These are phyloP conservation scores for Xylariales sp. DNA, from an alignment of 2,329 filamentous ascomycete species.

Conservation along the genomic window DNA sequence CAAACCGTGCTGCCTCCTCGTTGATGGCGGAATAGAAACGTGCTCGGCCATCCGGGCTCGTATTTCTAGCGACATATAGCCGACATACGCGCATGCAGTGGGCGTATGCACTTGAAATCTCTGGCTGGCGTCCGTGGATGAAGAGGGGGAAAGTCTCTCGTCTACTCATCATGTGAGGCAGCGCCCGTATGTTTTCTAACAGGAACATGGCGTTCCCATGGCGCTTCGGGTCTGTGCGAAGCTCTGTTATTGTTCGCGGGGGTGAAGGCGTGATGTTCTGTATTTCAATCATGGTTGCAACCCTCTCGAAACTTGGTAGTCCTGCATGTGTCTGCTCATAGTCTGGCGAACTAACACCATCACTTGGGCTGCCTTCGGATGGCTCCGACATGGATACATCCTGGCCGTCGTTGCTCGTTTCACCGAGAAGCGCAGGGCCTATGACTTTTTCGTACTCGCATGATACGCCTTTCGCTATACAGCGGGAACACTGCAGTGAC, in stretches of 20 bases:
- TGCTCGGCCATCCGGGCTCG: slow-evolving; percentile 1
- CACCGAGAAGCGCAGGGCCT: slow-evolving; percentile 3
- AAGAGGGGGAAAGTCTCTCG: slow-evolving; percentile 42
- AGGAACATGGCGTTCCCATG: slow-evolving; percentile 39
- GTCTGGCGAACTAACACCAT: slow-evolving; percentile 7
- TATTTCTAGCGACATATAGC: slow-evolving; percentile 28
- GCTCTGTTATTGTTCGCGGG: slow-evolving; percentile 35
- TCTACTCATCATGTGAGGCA: slow-evolving; percentile 41
- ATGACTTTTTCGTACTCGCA: slow-evolving; percentile 42
- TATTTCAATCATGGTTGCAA: background rate
- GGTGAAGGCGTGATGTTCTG: slow-evolving; percentile 11
- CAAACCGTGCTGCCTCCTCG: slow-evolving; percentile 37
- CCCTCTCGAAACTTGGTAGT: background rate
- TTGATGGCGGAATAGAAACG: slow-evolving; percentile 36
- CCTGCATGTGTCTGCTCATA: background rate
- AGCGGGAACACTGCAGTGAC: slow-evolving; percentile 38
- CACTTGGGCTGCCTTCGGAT: slow-evolving; percentile 26
- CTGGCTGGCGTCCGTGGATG: slow-evolving; percentile 37
- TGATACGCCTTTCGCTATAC: slow-evolving; percentile 38
- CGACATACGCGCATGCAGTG: slow-evolving; percentile 38
- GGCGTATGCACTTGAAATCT: slow-evolving; percentile 35
- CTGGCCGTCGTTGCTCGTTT: slow-evolving; percentile 16
- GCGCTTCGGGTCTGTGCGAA: slow-evolving; percentile 41
- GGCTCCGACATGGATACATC: slow-evolving; percentile 21
- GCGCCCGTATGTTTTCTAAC: slow-evolving; percentile 40